These are phyloP conservation scores for Pyrenula massariospora DNA, from an alignment of 495 filamentous ascomycete genomes.

Conservation along the genomic window DNA sequence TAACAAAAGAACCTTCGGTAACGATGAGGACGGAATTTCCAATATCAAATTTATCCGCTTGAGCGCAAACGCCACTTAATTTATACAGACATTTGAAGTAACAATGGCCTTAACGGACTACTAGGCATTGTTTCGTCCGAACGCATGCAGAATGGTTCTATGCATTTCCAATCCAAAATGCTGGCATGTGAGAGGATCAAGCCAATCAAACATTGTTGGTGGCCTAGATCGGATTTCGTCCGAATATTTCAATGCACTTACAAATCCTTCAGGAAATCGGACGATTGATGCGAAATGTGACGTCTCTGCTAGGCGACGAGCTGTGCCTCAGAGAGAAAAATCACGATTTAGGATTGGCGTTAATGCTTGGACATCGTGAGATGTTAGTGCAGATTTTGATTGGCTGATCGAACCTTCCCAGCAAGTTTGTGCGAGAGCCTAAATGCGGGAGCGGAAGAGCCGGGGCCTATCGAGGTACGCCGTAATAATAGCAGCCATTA, in stretches of 20 bases:
- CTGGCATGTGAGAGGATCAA: not conserved
- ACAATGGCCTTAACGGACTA: not conserved
- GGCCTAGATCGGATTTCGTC: not conserved
- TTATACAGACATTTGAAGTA: not conserved
- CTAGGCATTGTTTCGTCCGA: not conserved
- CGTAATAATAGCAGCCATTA: no score
- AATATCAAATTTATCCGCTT: not conserved
- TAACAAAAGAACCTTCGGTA: not conserved
- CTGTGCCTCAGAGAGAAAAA: not conserved
- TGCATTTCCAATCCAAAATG: not conserved
- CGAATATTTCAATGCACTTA: not conserved
- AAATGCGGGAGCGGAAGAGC: no score
- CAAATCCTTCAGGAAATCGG: not conserved
- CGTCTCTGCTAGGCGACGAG: not conserved
- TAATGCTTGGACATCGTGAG: not conserved
- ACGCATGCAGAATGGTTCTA: not conserved
- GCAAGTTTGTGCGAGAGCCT: not conserved
- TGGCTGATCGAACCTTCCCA: not conserved
- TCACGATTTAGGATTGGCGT: not conserved
- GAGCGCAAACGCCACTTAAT: not conserved
- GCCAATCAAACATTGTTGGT: not conserved
- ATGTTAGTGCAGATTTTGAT: not conserved
- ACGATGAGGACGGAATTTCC: not conserved
- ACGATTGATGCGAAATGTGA: not conserved
- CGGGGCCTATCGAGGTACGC: no score